Evolutionary conservation across 495 filamentous ascomycete species (phyloP).

Genomic region (Trichoderma orchidacearum): DNA sequence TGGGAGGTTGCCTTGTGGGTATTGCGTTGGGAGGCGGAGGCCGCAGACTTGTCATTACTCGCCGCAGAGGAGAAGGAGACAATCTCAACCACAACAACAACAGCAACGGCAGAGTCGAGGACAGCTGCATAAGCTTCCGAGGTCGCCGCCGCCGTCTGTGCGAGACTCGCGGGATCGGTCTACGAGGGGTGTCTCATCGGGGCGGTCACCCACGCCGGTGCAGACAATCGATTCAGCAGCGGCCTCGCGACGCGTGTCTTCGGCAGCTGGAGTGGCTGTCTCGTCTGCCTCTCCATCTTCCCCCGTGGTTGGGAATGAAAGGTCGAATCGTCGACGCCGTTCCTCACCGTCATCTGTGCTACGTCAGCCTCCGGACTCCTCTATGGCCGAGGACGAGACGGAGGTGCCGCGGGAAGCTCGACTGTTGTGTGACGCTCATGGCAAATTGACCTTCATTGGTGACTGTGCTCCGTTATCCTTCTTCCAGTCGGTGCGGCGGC

Average conservation of each 20-base stretch:
- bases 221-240: background rate
- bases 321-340: background rate
- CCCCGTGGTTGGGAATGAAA: background rate
- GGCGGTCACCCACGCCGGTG: background rate
- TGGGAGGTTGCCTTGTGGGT: slow-evolving; percentile 19
- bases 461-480: slow-evolving; percentile 58
- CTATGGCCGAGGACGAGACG: slow-evolving; percentile 20
- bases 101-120: too few relatives aligned
- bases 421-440: slow-evolving; percentile 42
- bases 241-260: background rate
- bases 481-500: slow-evolving; percentile 51
- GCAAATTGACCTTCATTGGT: slow-evolving; percentile 51
- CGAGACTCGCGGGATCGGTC: background rate
- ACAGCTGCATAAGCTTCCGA: slow-evolving; percentile 2
- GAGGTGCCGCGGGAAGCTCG: slow-evolving; percentile 35
- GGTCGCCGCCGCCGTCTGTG: background rate
- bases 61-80: slow-evolving; percentile 7
- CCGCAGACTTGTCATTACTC: slow-evolving; percentile 16
- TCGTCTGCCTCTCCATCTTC: background rate
- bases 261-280: background rate
- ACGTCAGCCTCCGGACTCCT: background rate
- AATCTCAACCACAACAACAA: too few relatives aligned
- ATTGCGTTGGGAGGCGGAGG: slow-evolving; percentile 14
- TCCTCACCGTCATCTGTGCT: background rate
- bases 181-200: background rate